Conservation (phyloP, 2,329 filamentous ascomycete species). For the Ascochyta rabiei region DNA sequence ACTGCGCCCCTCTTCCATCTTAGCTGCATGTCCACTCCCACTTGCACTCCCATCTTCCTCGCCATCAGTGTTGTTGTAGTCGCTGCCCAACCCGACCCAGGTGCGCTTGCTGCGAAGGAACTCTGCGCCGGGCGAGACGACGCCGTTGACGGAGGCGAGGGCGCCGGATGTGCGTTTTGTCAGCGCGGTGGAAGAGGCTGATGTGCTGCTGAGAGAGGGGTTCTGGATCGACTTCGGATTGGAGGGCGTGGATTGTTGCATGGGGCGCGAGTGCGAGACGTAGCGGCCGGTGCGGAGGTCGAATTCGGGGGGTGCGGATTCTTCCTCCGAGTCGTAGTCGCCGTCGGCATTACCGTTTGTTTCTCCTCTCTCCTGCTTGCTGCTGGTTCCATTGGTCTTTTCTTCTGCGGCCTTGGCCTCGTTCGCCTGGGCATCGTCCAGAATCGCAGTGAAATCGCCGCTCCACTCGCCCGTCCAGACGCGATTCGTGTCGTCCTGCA, state of each 20-base stretch:
- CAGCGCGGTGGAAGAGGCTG: conserved; percentile 58
- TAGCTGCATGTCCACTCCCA: conserved; percentile 66
- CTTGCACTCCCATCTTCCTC: conserved; percentile 63
- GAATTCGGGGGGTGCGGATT: conserved; percentile 80
- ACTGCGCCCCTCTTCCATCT: conserved; percentile 82
- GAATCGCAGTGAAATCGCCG: conserved; percentile 78
- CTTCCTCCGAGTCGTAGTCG: conserved; percentile 71
- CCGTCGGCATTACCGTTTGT: conserved; percentile 45
- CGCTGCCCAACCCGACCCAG: conserved; percentile 90
- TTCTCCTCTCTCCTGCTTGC: not conserved
- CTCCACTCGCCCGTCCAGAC: conserved; percentile 90
- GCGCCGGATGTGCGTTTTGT: conserved; percentile 71
- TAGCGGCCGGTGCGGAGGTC: conserved; percentile 88
- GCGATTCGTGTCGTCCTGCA: conserved; percentile 75
- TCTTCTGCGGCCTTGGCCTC: conserved; percentile 62
- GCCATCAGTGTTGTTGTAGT: conserved; percentile 69
- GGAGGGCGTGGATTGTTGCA: conserved; percentile 48
- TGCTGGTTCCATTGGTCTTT: no score
- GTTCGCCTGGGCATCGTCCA: conserved; percentile 44
- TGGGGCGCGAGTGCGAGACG: conserved; percentile 77
- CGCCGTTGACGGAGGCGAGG: conserved; percentile 79
- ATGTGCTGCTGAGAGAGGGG: not conserved
- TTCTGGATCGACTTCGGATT: conserved; percentile 27
- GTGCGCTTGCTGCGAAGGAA: conserved; percentile 81
- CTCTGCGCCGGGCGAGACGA: conserved; percentile 90